These are phyloP conservation scores for Metschnikowia santaceciliae DNA, from an alignment of 805 yeast genomes.

Conservation along the genomic window DNA sequence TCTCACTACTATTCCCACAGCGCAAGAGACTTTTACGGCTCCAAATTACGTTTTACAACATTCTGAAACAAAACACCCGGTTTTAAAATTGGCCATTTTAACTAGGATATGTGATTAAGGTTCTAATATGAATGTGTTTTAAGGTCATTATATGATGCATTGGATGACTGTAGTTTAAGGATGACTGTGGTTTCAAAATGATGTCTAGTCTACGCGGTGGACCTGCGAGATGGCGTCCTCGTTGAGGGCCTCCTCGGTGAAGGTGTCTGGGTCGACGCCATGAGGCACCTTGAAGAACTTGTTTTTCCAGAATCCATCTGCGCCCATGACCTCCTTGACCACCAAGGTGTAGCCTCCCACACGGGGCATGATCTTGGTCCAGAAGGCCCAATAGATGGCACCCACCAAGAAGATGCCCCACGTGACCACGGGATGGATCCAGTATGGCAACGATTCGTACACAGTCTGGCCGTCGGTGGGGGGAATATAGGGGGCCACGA, in stretches of 20 bases:
- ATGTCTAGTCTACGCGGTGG: neutral
- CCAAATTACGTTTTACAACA: neutral
- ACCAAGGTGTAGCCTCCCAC: constrained; percentile 50
- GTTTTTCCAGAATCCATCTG: constrained; percentile 72
- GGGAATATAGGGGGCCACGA: constrained; percentile 76
- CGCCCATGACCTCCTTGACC: constrained; percentile 52
- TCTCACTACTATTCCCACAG: neutral
- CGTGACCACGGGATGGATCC: constrained; percentile 77
- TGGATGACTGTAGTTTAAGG: no score
- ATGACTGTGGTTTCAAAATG: no score
- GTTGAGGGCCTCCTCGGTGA: constrained; percentile 16
- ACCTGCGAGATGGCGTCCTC: constrained; percentile 12
- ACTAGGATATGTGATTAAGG: no score
- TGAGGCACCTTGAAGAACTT: constrained; percentile 42
- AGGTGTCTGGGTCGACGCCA: constrained; percentile 14
- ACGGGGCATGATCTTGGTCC: constrained; percentile 57
- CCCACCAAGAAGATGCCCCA: constrained; percentile 71
- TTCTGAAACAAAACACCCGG: neutral
- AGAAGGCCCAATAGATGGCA: constrained; percentile 59
- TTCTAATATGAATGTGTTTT: no score
- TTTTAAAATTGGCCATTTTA: neutral
- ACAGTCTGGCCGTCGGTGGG: constrained; percentile 65
- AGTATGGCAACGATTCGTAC: constrained; percentile 69
- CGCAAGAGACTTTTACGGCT: neutral
- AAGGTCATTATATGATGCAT: no score